A percentile compares a stretch with the other conserved stretches of the same genome.
Conservation (phyloP, 2,329 filamentous ascomycete species). For the Rhexocercosporidium sp. region DNA sequence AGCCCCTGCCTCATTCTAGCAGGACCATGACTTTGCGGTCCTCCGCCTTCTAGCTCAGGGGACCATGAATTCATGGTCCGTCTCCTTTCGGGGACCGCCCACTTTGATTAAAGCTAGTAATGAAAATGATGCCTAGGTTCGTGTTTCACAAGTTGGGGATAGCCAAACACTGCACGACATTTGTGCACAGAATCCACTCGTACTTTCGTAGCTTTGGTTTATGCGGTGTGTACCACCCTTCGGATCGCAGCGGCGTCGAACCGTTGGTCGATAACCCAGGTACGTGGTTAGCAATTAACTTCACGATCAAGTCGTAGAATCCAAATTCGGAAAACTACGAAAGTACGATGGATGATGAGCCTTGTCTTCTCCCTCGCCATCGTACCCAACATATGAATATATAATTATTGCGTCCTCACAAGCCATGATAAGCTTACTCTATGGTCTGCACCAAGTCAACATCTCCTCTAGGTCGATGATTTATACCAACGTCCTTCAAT, state of each 20-base stretch:
- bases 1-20: too few species aligned
- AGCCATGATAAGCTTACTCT: not conserved
- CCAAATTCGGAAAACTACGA: not conserved
- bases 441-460: not conserved
- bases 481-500: not conserved
- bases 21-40: too few species aligned
- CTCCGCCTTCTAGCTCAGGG: too few species aligned
- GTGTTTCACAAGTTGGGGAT: not conserved
- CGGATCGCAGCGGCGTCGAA: too few species aligned
- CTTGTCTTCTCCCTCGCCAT: not conserved
- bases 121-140: not conserved
- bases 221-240: not conserved
- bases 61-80: too few species aligned
- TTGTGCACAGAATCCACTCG: not conserved
- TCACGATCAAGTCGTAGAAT: not conserved
- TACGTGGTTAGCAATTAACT: not conserved
- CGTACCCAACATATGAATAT: not conserved
- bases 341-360: constrained; percentile 6
- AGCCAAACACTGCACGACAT: not conserved
- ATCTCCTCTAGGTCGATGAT: not conserved
- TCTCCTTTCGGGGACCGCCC: too few species aligned
- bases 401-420: not conserved
- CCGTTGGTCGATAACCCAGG: not conserved
- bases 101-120: too few species aligned
- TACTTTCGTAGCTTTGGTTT: constrained; percentile 6